Evolutionary conservation across 2,329 filamentous ascomycete species (phyloP).

Genomic region (Microcyclosporella mali): DNA sequence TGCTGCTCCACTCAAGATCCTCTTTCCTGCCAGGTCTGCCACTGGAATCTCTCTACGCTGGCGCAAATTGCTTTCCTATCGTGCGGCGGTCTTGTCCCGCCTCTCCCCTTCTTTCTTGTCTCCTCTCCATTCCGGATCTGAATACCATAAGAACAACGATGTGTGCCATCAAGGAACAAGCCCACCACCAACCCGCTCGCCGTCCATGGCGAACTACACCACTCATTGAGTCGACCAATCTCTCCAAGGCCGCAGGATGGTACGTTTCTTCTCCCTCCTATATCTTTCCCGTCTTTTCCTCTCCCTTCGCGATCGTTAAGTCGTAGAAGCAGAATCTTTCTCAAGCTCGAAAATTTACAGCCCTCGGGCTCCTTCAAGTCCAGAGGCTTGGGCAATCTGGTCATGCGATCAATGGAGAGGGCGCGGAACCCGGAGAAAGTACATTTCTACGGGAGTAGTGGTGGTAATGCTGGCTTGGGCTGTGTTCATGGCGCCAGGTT

Average conservation of each 20-base stretch:
- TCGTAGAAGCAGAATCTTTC: slow-evolving; percentile 60
- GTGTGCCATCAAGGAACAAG: slow-evolving; percentile 1
- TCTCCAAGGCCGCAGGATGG: slow-evolving; percentile 69
- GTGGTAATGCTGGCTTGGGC: slow-evolving; percentile 78
- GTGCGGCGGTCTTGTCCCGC: background rate
- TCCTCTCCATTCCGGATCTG: too few relatives aligned
- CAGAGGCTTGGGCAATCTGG: slow-evolving; percentile 64
- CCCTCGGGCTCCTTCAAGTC: slow-evolving; percentile 85
- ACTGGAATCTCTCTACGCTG: too few relatives aligned
- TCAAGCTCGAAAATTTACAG: slow-evolving; percentile 81
- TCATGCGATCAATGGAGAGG: slow-evolving; percentile 47
- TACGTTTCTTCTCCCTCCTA: slow-evolving; percentile 35
- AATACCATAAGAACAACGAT: background rate
- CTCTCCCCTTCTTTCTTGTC: background rate
- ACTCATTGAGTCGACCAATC: slow-evolving; percentile 57
- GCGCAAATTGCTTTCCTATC: too few relatives aligned
- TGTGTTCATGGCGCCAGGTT: slow-evolving; percentile 65
- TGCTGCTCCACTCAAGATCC: too few relatives aligned
- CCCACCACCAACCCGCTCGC: background rate
- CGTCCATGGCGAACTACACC: slow-evolving; percentile 66
- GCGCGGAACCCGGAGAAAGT: slow-evolving; percentile 27
- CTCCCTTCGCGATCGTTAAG: slow-evolving; percentile 4
- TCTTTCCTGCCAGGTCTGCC: too few relatives aligned
- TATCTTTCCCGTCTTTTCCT: background rate
- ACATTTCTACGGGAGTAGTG: slow-evolving; percentile 74